These are phyloP conservation scores for Blastocystis sp. DNA, from an alignment of 352 stramenopile species.

Conservation along the genomic window DNA sequence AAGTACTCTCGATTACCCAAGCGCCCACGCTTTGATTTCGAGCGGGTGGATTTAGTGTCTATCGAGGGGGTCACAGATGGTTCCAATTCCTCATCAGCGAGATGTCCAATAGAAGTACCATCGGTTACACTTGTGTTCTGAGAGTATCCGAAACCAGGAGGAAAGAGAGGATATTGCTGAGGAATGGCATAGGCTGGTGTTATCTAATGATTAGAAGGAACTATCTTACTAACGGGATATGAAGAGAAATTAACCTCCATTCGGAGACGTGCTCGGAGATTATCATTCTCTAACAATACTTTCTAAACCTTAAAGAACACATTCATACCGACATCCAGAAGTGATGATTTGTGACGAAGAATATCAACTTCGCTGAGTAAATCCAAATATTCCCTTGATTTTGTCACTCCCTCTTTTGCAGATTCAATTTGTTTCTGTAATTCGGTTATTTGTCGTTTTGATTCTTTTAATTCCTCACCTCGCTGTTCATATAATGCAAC, in stretches of 20 bases:
- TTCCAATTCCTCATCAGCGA: constrained; percentile 25
- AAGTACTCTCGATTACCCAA: constrained; percentile 50
- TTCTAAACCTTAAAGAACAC: not conserved
- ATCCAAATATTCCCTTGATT: not conserved
- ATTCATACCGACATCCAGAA: not conserved
- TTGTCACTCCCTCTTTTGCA: not conserved
- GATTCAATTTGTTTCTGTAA: not conserved
- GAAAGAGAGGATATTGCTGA: constrained; percentile 20
- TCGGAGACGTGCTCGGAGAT: not conserved
- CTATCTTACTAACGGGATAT: not conserved
- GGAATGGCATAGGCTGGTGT: not conserved
- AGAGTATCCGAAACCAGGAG: constrained; percentile 52
- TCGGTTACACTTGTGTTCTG: constrained; percentile 50
- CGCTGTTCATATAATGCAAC: constrained; percentile 21
- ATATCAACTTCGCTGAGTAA: constrained; percentile 1
- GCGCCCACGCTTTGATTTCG: not conserved
- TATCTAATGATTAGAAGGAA: not conserved
- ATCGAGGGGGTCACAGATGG: not conserved
- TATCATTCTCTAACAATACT: constrained; percentile 23
- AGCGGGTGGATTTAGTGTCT: not conserved
- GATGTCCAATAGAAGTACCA: constrained; percentile 5
- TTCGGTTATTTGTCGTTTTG: not conserved
- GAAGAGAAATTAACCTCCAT: constrained; percentile 1
- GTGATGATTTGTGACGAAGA: not conserved
- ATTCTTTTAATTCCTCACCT: not conserved